Evolutionary conservation across 2,329 filamentous ascomycete species (phyloP).

Genomic region (Tolypocladium pustulatum): DNA sequence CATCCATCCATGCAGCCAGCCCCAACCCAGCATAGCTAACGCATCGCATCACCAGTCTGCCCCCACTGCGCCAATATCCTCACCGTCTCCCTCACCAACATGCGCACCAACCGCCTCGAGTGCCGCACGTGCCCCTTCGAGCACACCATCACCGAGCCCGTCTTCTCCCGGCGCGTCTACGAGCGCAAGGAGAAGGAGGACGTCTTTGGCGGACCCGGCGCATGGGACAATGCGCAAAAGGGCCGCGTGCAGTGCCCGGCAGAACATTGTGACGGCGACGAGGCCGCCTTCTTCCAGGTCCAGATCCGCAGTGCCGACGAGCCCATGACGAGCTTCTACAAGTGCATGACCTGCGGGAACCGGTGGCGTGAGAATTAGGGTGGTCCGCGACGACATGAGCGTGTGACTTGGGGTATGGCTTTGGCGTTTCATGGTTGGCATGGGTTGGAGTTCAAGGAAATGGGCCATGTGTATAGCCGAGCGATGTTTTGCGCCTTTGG

Average conservation of each 20-base stretch:
- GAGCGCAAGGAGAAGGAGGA: slow-evolving; percentile 80
- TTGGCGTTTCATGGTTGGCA: background rate
- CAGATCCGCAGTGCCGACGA: slow-evolving; percentile 98
- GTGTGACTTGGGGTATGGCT: background rate
- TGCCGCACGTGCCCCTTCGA: slow-evolving; percentile 94
- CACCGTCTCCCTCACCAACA: slow-evolving; percentile 53
- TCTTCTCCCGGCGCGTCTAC: slow-evolving; percentile 76
- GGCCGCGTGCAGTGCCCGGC: slow-evolving; percentile 71
- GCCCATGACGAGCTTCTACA: slow-evolving; percentile 95
- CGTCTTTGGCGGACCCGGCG: slow-evolving; percentile 77
- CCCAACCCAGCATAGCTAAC: background rate
- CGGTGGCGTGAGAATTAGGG: slow-evolving; percentile 55
- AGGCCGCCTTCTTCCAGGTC: slow-evolving; percentile 91
- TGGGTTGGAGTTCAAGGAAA: background rate
- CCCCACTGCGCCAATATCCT: slow-evolving; percentile 77
- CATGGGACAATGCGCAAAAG: slow-evolving; percentile 89
- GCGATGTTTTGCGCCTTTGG: background rate
- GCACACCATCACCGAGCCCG: slow-evolving; percentile 66
- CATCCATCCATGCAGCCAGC: background rate
- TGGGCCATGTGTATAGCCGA: background rate
- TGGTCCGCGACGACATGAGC: background rate
- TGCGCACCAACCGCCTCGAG: slow-evolving; percentile 70
- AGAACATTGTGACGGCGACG: slow-evolving; percentile 67
- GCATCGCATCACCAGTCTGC: slow-evolving; percentile 47
- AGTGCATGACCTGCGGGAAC: slow-evolving; percentile 60